phyloP scores from a whole-genome alignment of 495 filamentous ascomycete species.

The Penicillium pulvis region DNA sequence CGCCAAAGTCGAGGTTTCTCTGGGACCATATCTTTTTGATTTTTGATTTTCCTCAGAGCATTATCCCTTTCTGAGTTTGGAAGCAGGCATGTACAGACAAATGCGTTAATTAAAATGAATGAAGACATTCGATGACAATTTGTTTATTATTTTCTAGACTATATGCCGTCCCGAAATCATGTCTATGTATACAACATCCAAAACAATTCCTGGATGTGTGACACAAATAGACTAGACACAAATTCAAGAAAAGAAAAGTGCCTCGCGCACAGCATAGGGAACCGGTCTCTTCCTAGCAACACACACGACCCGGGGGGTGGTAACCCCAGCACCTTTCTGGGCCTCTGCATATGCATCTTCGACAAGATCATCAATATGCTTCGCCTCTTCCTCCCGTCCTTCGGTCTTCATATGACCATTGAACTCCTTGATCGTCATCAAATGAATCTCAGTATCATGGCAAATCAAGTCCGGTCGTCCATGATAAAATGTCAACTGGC shows the following conservation, averaged over 20 bases:
- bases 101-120: too few relatives aligned
- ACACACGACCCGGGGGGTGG: constrained; percentile 13
- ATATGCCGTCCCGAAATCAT: too few relatives aligned
- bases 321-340: constrained; percentile 17
- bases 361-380: constrained; percentile 14
- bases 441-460: constrained; percentile 10
- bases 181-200: too few relatives aligned
- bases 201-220: too few relatives aligned
- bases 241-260: background rate
- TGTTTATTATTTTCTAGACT: too few relatives aligned
- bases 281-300: constrained; percentile 8
- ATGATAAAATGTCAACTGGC: constrained; percentile 7
- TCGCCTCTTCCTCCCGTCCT: constrained; percentile 11
- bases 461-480: constrained; percentile 13
- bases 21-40: too few relatives aligned
- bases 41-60: too few relatives aligned
- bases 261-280: background rate
- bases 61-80: too few relatives aligned
- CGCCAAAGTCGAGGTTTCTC: constrained; percentile 26
- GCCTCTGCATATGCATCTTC: constrained; percentile 20
- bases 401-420: constrained; percentile 9
- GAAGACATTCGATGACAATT: too few relatives aligned
- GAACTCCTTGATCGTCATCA: constrained; percentile 21
- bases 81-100: too few relatives aligned
- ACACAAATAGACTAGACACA: too few relatives aligned